Conservation (phyloP, 2,329 filamentous ascomycete genomes). For the Xylaria sp. region DNA sequence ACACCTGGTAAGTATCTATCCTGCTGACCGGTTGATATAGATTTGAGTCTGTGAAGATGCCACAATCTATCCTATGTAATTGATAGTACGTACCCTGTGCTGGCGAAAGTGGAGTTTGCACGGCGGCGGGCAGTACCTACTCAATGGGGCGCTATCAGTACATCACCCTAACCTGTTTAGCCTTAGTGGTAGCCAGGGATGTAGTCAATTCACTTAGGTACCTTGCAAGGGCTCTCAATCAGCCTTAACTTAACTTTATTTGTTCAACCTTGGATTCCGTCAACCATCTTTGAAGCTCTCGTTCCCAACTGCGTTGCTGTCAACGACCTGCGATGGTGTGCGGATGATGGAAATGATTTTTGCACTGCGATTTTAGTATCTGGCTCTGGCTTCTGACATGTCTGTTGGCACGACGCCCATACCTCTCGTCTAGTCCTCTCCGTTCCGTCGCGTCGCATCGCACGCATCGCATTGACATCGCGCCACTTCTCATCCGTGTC, state of each 20-base stretch:
- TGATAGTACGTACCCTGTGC: no score
- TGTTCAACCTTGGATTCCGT: conserved; percentile 26
- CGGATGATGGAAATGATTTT: conserved; percentile 32
- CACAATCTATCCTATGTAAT: no score
- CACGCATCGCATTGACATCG: conserved; percentile 14
- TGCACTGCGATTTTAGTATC: conserved; percentile 19
- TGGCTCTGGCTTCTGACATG: conserved; percentile 36
- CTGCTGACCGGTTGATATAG: no score
- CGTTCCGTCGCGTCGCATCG: conserved; percentile 13
- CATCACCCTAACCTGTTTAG: no score
- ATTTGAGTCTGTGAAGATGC: no score
- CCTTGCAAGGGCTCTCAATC: background rate
- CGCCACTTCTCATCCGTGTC: conserved; percentile 6
- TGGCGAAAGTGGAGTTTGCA: no score
- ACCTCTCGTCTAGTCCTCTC: conserved; percentile 3
- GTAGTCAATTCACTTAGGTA: background rate
- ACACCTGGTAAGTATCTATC: no score
- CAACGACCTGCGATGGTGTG: conserved; percentile 12
- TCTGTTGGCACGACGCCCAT: conserved; percentile 8
- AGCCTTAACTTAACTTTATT: conserved; percentile 7
- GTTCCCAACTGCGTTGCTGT: background rate
- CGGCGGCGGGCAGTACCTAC: no score
- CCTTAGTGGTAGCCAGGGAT: background rate
- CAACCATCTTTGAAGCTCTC: background rate
- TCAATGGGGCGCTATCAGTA: no score